phyloP scores from a whole-genome alignment of 805 yeast species.

The Saccharomyces kudriavzevii region DNA sequence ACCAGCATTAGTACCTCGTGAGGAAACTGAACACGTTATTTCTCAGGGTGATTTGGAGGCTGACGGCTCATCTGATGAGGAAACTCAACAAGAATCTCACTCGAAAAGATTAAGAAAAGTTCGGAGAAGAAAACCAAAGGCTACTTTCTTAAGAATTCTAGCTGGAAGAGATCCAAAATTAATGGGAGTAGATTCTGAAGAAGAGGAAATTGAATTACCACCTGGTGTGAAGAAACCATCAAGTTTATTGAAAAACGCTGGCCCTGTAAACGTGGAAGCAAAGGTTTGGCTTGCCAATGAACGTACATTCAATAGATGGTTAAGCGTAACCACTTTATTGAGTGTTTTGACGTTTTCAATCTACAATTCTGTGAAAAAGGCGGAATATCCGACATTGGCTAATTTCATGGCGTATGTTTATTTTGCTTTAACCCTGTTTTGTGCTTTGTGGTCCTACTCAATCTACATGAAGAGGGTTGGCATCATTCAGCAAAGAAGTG shows the following conservation, averaged over 20 bases:
- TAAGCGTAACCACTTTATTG: slow-evolving; percentile 77
- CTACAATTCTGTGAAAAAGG: slow-evolving; percentile 61
- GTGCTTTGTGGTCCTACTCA: slow-evolving; percentile 84
- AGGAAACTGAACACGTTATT: background rate
- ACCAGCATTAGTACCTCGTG: background rate
- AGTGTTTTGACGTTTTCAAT: slow-evolving; percentile 80
- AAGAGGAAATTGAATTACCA: slow-evolving; percentile 78
- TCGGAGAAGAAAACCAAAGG: slow-evolving; percentile 22
- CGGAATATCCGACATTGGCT: slow-evolving; percentile 60
- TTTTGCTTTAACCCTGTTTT: slow-evolving; percentile 72
- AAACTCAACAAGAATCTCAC: slow-evolving; percentile 8
- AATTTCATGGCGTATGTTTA: slow-evolving; percentile 66
- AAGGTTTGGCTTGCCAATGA: slow-evolving; percentile 98
- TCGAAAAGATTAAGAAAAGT: slow-evolving; percentile 14
- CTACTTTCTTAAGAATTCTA: slow-evolving; percentile 31
- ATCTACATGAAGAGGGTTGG: slow-evolving; percentile 64
- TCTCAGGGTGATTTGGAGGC: slow-evolving; percentile 44
- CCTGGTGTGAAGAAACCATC: slow-evolving; percentile 83
- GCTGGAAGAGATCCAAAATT: slow-evolving; percentile 37
- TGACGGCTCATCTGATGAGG: slow-evolving; percentile 47
- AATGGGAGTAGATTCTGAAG: slow-evolving; percentile 71
- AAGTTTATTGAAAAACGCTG: slow-evolving; percentile 72
- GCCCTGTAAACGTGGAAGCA: slow-evolving; percentile 90
- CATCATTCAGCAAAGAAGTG: slow-evolving; percentile 72
- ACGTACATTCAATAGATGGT: slow-evolving; percentile 94